Evolutionary conservation across 73 alveolate genomes (phyloP).

Genomic region (Paramecium caudatum): DNA sequence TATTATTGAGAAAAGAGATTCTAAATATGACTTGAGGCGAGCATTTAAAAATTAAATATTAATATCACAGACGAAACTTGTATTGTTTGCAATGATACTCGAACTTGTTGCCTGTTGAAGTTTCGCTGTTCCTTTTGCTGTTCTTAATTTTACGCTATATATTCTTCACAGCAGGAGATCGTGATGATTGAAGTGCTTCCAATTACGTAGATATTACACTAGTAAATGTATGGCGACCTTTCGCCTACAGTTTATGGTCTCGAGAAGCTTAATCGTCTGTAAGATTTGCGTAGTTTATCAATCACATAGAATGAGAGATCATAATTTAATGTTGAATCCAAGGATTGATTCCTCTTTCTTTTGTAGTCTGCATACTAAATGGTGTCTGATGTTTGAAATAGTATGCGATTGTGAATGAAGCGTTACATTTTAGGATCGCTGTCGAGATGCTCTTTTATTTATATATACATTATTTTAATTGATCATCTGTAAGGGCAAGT

Average conservation of each 20-base stretch:
- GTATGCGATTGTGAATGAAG: background rate
- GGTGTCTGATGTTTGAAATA: background rate
- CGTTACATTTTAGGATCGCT: background rate
- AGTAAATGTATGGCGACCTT: too few species aligned
- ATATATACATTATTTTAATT: background rate
- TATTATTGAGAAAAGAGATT: background rate
- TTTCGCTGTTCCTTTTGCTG: background rate
- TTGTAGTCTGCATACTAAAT: background rate
- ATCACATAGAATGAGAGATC: background rate
- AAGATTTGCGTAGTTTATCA: constrained; percentile 11
- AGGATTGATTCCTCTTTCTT: background rate
- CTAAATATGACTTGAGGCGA: background rate
- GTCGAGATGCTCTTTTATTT: constrained; percentile 12
- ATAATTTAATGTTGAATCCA: background rate
- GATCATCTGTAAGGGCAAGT: background rate
- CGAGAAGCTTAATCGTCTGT: background rate
- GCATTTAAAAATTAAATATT: background rate
- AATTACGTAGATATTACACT: too few species aligned
- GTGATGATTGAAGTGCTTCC: too few species aligned
- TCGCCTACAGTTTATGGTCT: background rate
- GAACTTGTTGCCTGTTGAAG: background rate
- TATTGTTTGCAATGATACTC: background rate
- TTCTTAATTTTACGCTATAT: background rate
- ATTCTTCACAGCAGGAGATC: too few species aligned
- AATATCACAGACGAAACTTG: background rate